Evolutionary conservation across 2,329 filamentous ascomycete species (phyloP).

Genomic region (Blumeria graminis): DNA sequence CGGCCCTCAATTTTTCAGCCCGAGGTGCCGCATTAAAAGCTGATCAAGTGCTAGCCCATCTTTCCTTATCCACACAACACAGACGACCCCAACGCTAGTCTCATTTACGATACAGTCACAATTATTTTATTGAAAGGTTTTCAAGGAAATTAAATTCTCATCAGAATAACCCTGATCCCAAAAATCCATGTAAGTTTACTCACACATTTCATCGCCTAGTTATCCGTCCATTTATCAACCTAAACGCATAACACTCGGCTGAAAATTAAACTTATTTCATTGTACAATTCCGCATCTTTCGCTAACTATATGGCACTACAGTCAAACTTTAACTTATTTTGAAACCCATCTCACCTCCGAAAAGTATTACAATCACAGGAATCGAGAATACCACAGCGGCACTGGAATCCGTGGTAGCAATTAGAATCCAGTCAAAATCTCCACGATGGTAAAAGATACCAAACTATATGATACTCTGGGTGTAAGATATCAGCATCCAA

Average conservation of each 20-base stretch:
- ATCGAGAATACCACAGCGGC: too few relatives aligned
- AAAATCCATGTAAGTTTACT: background rate
- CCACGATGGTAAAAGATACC: conserved; percentile 48
- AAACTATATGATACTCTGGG: conserved; percentile 60
- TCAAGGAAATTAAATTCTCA: background rate
- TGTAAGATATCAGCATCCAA: conserved; percentile 25
- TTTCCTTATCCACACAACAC: background rate
- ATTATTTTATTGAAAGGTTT: background rate
- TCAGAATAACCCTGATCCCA: background rate
- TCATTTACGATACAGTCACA: background rate
- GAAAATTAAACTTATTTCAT: background rate
- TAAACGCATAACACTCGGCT: background rate
- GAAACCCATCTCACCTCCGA: too few relatives aligned
- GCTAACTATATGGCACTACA: background rate
- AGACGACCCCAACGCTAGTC: background rate
- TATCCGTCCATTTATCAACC: too few relatives aligned
- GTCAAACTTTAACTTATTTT: background rate
- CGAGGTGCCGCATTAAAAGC: background rate
- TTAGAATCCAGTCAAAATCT: background rate
- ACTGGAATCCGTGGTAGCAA: background rate
- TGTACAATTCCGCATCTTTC: background rate
- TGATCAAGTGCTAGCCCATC: background rate
- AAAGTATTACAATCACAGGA: background rate
- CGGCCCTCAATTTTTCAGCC: background rate
- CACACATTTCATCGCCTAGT: too few relatives aligned